Percentiles rank a stretch among this genome's conserved stretches.
These are phyloP conservation scores for Fremontodendron californicum DNA, from an alignment of 345 rosid genomes.

Conservation along the genomic window DNA sequence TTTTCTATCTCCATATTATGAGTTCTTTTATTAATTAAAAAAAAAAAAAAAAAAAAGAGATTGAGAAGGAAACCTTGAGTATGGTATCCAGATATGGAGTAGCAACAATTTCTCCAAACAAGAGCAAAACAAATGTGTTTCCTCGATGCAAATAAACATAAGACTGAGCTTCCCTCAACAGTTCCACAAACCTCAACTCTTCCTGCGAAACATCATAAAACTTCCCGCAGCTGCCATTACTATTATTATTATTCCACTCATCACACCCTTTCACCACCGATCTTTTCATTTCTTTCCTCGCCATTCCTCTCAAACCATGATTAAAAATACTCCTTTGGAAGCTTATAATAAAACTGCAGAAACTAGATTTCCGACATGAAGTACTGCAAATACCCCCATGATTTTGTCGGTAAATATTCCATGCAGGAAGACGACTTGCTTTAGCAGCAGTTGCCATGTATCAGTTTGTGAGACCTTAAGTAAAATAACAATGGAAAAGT, in stretches of 20 bases:
- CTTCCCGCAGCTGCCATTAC: neutral
- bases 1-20: too few species aligned
- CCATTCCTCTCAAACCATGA: neutral
- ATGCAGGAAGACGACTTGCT: neutral
- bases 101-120: slow-evolving; percentile 11
- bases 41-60: neutral
- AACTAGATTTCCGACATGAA: neutral
- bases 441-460: neutral
- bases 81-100: neutral
- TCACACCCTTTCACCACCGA: too few species aligned
- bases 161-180: slow-evolving; percentile 24
- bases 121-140: slow-evolving; percentile 20
- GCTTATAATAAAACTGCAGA: neutral
- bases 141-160: slow-evolving; percentile 17
- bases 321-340: neutral
- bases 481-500: too few species aligned
- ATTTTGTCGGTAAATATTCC: neutral
- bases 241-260: too few species aligned
- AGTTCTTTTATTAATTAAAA: neutral
- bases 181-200: slow-evolving; percentile 12
- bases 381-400: neutral
- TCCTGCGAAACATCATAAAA: neutral
- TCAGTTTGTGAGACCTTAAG: neutral
- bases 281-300: neutral
- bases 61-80: neutral